Conservation (phyloP, 768 basidiomycete genomes). For the Naganishia friedmannii region DNA sequence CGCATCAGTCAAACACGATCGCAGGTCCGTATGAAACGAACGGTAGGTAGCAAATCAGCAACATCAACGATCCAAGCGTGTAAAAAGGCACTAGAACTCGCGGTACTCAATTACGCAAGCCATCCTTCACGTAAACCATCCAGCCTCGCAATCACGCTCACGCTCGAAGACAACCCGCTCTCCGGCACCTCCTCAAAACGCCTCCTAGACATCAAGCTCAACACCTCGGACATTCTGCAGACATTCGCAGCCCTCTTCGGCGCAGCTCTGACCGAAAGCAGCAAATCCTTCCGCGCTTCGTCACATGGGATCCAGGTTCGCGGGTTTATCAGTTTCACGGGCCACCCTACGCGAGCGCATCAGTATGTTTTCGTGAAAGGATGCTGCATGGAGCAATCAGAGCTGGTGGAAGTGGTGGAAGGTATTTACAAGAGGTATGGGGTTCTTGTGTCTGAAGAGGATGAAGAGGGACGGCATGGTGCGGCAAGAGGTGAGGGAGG, state of each 20-base stretch:
- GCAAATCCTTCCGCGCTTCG: conserved; percentile 12
- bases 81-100: not conserved
- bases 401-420: not conserved
- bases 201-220: not conserved
- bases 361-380: conserved; percentile 16
- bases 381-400: not conserved
- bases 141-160: not conserved
- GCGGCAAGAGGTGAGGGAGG: not conserved
- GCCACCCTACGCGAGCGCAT: conserved; percentile 8
- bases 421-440: not conserved
- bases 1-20: not conserved
- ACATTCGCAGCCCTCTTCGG: conserved; percentile 3
- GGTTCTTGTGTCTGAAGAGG: not conserved
- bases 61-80: conserved; percentile 51
- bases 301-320: conserved; percentile 3
- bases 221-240: not conserved
- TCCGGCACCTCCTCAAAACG: not conserved
- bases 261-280: not conserved
- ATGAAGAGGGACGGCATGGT: not conserved
- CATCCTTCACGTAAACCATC: too few relatives aligned
- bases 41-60: conserved; percentile 57
- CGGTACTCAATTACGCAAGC: not conserved
- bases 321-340: conserved; percentile 11
- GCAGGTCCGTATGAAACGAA: conserved; percentile 43
- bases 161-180: not conserved